Conservation (phyloP, 2,329 filamentous ascomycete species). For the Rosellinia necatrix region DNA sequence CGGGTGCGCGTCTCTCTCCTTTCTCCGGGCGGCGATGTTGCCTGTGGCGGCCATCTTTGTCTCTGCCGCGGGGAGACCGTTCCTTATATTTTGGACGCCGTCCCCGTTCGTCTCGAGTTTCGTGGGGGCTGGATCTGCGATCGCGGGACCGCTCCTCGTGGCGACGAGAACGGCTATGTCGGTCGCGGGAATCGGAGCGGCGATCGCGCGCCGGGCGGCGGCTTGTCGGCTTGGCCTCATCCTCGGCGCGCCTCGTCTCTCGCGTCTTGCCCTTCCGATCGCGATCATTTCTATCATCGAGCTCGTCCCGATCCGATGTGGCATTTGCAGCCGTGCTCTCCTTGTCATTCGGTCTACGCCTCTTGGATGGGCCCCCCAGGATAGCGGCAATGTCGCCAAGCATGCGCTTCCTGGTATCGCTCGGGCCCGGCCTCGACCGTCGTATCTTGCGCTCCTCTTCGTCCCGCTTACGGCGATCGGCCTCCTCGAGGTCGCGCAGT, state of each 20-base stretch:
- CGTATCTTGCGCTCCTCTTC: conserved; percentile 39
- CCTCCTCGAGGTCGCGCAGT: conserved; percentile 63
- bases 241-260: conserved; percentile 21
- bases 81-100: conserved; percentile 19
- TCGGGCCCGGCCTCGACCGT: conserved; percentile 51
- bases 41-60: conserved; percentile 9
- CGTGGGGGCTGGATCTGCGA: conserved; percentile 16
- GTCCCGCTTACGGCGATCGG: conserved; percentile 49
- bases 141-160: conserved; percentile 18
- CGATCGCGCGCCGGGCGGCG: conserved; percentile 36
- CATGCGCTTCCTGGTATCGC: conserved; percentile 61
- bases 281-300: conserved; percentile 23
- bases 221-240: conserved; percentile 30
- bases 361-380: conserved; percentile 51
- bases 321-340: conserved; percentile 22
- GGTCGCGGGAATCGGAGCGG: conserved; percentile 18
- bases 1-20: background rate
- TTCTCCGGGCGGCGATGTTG: background rate
- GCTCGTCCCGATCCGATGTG: conserved; percentile 6
- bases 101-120: conserved; percentile 12
- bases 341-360: conserved; percentile 39
- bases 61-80: conserved; percentile 10
- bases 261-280: conserved; percentile 23
- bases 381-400: conserved; percentile 66
- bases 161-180: conserved; percentile 16